Evolutionary conservation across 2,329 filamentous ascomycete species (phyloP).

Genomic region (Celoporthe dispersa): DNA sequence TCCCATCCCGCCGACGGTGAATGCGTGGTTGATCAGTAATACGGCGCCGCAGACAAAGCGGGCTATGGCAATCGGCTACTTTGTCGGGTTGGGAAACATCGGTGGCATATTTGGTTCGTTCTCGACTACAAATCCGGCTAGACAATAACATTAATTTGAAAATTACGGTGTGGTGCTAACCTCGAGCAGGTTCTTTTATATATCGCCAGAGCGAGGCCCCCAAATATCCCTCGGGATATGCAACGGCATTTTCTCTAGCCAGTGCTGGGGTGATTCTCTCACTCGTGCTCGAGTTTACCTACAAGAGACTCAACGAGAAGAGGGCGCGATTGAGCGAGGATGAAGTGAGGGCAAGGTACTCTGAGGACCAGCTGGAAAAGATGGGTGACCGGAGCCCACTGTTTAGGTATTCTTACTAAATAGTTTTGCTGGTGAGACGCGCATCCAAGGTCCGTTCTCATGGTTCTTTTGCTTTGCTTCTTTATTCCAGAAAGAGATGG

Average conservation of each 20-base stretch:
- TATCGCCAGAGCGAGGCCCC: constrained; percentile 35
- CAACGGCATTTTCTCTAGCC: constrained; percentile 40
- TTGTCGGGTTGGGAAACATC: constrained; percentile 44
- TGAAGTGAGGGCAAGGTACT: constrained; percentile 40
- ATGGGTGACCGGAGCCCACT: constrained; percentile 48
- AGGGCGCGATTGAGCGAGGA: constrained; percentile 35
- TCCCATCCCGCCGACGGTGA: constrained; percentile 64
- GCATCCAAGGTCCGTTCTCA: background rate
- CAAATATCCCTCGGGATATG: constrained; percentile 42
- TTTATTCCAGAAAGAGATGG: background rate
- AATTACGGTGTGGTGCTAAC: background rate
- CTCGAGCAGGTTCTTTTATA: background rate
- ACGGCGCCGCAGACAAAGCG: constrained; percentile 49
- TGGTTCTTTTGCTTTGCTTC: background rate
- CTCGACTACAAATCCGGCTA: too few species aligned
- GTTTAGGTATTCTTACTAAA: constrained; percentile 40
- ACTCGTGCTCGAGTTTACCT: constrained; percentile 38
- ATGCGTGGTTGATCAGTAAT: constrained; percentile 73
- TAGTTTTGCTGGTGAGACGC: too few species aligned
- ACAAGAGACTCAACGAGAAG: constrained; percentile 35
- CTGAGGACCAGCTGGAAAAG: constrained; percentile 44
- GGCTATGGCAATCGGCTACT: constrained; percentile 45
- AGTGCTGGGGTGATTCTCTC: constrained; percentile 35
- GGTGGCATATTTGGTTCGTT: constrained; percentile 44
- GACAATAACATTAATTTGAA: too few species aligned